Evolutionary conservation across 306 rosid species (phyloP).

Genomic region (Trifolium pratense): DNA sequence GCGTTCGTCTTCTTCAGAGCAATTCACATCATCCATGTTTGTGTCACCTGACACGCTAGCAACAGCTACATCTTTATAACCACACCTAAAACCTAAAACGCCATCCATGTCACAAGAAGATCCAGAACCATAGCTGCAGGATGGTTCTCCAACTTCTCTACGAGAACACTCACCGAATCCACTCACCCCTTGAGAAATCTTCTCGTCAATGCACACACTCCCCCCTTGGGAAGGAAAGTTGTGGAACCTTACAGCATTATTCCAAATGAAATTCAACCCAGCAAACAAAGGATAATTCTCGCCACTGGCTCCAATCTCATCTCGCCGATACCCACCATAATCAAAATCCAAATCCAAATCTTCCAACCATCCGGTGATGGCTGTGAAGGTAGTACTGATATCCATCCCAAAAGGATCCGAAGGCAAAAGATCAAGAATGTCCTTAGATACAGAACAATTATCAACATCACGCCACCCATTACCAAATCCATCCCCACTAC

Average conservation of each 20-base stretch:
- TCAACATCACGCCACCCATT: slow-evolving; percentile 64
- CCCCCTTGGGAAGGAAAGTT: slow-evolving; percentile 43
- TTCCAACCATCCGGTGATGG: slow-evolving; percentile 84
- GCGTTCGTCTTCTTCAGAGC: slow-evolving; percentile 46
- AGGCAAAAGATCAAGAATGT: slow-evolving; percentile 87
- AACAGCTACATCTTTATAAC: slow-evolving; percentile 31
- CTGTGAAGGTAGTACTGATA: slow-evolving; percentile 56
- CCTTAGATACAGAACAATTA: slow-evolving; percentile 60
- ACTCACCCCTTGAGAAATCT: slow-evolving; percentile 27
- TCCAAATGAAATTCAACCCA: slow-evolving; percentile 68
- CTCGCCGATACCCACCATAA: slow-evolving; percentile 57
- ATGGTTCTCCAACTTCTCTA: slow-evolving; percentile 32
- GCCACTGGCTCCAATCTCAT: slow-evolving; percentile 50
- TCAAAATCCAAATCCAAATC: slow-evolving; percentile 73
- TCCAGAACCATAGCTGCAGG: slow-evolving; percentile 44
- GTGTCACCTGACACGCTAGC: slow-evolving; percentile 40
- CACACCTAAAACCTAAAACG: slow-evolving; percentile 21
- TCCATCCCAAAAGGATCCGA: slow-evolving; percentile 91
- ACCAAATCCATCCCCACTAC: slow-evolving; percentile 54
- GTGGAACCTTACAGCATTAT: slow-evolving; percentile 66
- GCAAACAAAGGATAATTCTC: slow-evolving; percentile 61
- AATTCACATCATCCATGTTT: slow-evolving; percentile 33
- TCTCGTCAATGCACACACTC: slow-evolving; percentile 44
- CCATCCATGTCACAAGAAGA: slow-evolving; percentile 46
- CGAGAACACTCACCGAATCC: slow-evolving; percentile 45